phyloP scores from a whole-genome alignment of 2,329 filamentous ascomycete species.

The Fusarium palustre region DNA sequence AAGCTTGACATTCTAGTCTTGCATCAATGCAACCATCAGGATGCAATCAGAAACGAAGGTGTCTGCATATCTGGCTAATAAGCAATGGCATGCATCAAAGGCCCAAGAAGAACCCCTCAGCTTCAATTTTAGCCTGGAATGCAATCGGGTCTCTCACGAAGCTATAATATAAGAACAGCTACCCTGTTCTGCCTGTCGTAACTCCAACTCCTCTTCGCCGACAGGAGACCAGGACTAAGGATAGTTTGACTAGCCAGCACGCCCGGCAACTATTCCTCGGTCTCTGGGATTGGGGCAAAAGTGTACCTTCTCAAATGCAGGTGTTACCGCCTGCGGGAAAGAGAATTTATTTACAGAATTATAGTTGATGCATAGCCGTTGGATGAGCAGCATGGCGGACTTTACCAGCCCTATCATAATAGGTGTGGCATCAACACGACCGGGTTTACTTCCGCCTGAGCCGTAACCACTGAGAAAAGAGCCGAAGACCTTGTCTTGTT shows the following conservation, averaged over 20 bases:
- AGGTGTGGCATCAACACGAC: background rate
- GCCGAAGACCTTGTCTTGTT: background rate
- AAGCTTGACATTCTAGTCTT: background rate
- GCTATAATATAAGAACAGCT: background rate
- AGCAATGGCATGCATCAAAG: background rate
- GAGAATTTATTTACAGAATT: background rate
- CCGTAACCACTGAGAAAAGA: background rate
- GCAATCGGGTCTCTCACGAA: background rate
- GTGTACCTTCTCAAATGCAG: background rate
- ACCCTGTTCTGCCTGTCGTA: background rate
- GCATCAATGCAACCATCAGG: background rate
- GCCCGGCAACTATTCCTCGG: background rate
- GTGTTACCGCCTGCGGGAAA: background rate
- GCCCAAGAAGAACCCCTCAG: background rate
- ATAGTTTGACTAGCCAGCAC: background rate
- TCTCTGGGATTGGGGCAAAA: background rate
- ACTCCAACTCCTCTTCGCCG: background rate
- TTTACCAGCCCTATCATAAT: background rate
- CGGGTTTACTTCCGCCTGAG: background rate
- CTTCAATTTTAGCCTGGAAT: background rate
- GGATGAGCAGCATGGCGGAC: background rate
- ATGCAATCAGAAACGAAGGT: background rate
- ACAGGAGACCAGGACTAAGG: background rate
- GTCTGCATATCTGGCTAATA: background rate
- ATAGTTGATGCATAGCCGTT: background rate